phyloP scores from a whole-genome alignment of 176 grass and related monocot genomes.

The Oryza australiensis region DNA sequence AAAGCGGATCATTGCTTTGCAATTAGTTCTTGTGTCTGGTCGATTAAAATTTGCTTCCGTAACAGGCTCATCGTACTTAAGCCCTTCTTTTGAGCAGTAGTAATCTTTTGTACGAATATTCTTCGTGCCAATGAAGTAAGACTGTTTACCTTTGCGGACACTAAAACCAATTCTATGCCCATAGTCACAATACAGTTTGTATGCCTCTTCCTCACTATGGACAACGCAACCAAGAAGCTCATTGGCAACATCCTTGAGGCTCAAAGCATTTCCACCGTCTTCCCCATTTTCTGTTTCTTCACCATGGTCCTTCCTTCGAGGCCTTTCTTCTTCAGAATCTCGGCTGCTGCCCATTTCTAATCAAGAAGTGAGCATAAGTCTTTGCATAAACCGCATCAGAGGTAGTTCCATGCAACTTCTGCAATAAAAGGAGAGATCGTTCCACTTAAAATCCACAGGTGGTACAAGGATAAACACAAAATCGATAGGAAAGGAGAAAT shows the following conservation, averaged over 20 bases:
- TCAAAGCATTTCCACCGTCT: constrained; percentile 52
- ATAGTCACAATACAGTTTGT: constrained; percentile 78
- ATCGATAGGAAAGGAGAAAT: neutral
- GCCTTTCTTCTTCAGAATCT: constrained; percentile 52
- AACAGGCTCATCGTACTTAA: constrained; percentile 81
- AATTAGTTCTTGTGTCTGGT: constrained; percentile 80
- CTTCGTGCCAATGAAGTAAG: constrained; percentile 83
- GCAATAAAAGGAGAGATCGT: neutral
- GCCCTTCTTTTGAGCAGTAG: constrained; percentile 91
- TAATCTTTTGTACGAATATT: constrained; percentile 83
- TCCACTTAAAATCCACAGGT: constrained; percentile 11
- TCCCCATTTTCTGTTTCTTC: constrained; percentile 46
- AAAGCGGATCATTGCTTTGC: constrained; percentile 91
- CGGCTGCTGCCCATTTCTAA: constrained; percentile 49
- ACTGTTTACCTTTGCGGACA: constrained; percentile 87
- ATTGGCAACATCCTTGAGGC: constrained; percentile 56
- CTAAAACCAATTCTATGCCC: constrained; percentile 85
- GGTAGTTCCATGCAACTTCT: neutral
- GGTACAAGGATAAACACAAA: neutral
- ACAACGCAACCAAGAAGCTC: constrained; percentile 72
- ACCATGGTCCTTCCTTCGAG: constrained; percentile 52
- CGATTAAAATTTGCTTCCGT: constrained; percentile 80
- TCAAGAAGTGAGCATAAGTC: constrained; percentile 24
- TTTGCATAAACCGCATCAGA: constrained; percentile 18
- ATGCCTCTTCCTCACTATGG: constrained; percentile 83